Conservation (phyloP, 75 land plant species). For the Cunninghamia lanceolata region DNA sequence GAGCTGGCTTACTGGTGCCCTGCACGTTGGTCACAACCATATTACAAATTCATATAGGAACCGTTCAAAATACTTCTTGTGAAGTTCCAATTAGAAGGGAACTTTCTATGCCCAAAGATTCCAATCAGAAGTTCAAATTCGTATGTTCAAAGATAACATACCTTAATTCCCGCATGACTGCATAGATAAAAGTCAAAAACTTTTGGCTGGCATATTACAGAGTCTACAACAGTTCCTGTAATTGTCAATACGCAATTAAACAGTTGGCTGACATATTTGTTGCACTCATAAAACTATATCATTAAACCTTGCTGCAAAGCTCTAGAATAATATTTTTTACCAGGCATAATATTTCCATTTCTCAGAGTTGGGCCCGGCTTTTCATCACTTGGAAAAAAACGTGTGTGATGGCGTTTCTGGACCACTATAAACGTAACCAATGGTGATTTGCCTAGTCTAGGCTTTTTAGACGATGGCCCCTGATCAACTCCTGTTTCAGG, state of each 20-base stretch:
- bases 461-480: slow-evolving; percentile 7
- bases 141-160: background rate
- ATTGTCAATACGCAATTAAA: background rate
- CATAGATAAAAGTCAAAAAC: slow-evolving; percentile 32
- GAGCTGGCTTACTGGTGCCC: slow-evolving; percentile 39
- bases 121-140: background rate
- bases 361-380: background rate
- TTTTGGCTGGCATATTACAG: slow-evolving; percentile 28
- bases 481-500: background rate
- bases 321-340: slow-evolving; percentile 5
- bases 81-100: background rate
- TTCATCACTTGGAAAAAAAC: slow-evolving; percentile 20
- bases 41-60: background rate
- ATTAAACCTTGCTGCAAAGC: background rate
- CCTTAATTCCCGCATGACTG: slow-evolving; percentile 34
- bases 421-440: slow-evolving; percentile 31
- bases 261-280: too few species aligned
- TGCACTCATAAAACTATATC: background rate
- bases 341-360: slow-evolving; percentile 29
- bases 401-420: slow-evolving; percentile 40
- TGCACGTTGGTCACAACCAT: background rate
- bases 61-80: background rate
- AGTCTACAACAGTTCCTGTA: slow-evolving; percentile 29
- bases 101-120: too few species aligned
- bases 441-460: slow-evolving; percentile 9